Base-by-base conservation (phyloP, 305 asterid species). In the Fraxinus nigra region DNA sequence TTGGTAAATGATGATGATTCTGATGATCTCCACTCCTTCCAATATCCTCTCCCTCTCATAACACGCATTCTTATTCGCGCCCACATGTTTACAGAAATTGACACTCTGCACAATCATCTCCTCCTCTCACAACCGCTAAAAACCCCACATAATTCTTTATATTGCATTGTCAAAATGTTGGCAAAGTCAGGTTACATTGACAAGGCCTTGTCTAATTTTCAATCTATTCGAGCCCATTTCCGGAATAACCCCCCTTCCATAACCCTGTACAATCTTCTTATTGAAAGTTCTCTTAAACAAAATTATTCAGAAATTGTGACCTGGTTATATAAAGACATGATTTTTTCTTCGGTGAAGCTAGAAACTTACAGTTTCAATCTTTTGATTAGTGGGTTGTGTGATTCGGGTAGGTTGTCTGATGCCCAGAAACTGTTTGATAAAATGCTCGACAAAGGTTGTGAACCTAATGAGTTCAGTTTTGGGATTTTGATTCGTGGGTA, bases 401-500 rank as follows among this genome's bases (percentile, higher is more conserved):
- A 87, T 67, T 86, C 86, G 2, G 96, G 94, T 75, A 82, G 93
- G 65, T 79, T 92, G 81, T 92, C 81, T 16, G 93, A 91, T 78
- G 99, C 99, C 56, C 90, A 91, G 33, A 87, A 90, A 77, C 26
- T 95, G 90, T 92, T 95, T 67, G 98, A 92, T 77, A 90, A 81
- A 90, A 94, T 95, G 99, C 84, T 22, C 56, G 89, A 83, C 1
- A 94, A 91, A 86, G 97, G 91, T 5, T 92, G 97, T 83, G 85
- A 79, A 70, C 97, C 98, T 69, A 92, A 95, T 76, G 96, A 87
- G 86, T 92, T 87, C 81, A 92, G 85, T 75, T 95, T 91, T 30
- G 98, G 97, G 46, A 89, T 95, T 82, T 89, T 95, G 93, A 83
- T 88, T 26, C 92, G 93, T 18, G 99, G 96, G 20, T 95, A 92